These are phyloP conservation scores for Apodospora peruviana DNA, from an alignment of 495 filamentous ascomycete genomes.

Conservation along the genomic window DNA sequence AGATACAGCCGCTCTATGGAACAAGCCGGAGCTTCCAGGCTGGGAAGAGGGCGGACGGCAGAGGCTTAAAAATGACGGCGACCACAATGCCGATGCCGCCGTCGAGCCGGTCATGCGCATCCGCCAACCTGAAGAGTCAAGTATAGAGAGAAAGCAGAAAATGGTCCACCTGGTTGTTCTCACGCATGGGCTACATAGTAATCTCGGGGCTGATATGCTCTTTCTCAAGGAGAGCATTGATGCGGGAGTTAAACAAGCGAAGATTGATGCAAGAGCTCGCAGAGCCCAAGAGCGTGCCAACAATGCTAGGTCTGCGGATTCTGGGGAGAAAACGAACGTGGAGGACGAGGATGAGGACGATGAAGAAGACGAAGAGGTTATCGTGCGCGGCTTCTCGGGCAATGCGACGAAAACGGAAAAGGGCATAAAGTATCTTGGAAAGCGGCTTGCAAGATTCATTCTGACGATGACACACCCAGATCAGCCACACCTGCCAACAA, in stretches of 20 bases:
- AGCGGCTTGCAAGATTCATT: constrained; percentile 87
- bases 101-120: constrained; percentile 8
- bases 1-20: constrained; percentile 86
- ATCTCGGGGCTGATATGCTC: constrained; percentile 95
- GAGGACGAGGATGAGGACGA: constrained; percentile 16
- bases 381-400: constrained; percentile 86
- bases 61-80: constrained; percentile 25
- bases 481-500: constrained; percentile 72
- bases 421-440: constrained; percentile 95
- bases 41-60: constrained; percentile 41
- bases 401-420: constrained; percentile 88
- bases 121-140: constrained; percentile 6
- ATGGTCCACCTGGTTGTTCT: constrained; percentile 86
- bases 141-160: constrained; percentile 45
- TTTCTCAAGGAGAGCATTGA: constrained; percentile 97
- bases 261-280: constrained; percentile 53
- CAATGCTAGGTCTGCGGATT: constrained; percentile 21
- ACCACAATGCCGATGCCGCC: constrained; percentile 16
- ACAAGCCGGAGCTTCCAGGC: constrained; percentile 72
- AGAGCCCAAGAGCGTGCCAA: constrained; percentile 39
- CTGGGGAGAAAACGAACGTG: constrained; percentile 7
- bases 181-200: constrained; percentile 94
- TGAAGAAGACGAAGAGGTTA: constrained; percentile 77
- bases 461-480: constrained; percentile 87
- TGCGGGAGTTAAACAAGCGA: constrained; percentile 64